A percentile compares a stretch with the other conserved stretches of the same genome.
These are phyloP conservation scores for Trichocladium uniseriatum DNA, from an alignment of 495 filamentous ascomycete genomes.

Conservation along the genomic window DNA sequence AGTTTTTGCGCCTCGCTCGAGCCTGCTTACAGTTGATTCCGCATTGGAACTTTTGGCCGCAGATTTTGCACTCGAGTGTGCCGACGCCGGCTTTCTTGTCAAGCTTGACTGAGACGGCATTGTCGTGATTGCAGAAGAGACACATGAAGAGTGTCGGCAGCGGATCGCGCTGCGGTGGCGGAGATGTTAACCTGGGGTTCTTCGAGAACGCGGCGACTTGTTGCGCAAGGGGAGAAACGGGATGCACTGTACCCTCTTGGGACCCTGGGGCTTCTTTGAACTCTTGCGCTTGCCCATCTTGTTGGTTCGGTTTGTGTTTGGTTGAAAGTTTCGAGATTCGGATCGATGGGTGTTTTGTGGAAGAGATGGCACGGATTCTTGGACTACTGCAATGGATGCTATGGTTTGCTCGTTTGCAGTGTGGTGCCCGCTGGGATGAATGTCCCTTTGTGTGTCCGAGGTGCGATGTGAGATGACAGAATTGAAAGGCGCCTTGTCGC, in stretches of 20 bases:
- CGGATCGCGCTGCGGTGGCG: slow-evolving; percentile 58
- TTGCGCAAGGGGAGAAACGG: neutral
- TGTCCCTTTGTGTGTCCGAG: too few relatives aligned
- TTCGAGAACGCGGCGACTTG: too few relatives aligned
- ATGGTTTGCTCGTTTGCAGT: too few relatives aligned
- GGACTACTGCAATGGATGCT: neutral
- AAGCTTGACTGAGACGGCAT: slow-evolving; percentile 74
- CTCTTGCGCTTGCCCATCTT: slow-evolving; percentile 84
- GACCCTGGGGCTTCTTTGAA: slow-evolving; percentile 68
- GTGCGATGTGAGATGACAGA: too few relatives aligned
- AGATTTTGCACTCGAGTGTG: slow-evolving; percentile 78
- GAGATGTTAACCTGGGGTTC: too few relatives aligned
- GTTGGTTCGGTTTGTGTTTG: neutral
- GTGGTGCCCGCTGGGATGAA: too few relatives aligned
- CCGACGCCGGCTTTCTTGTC: slow-evolving; percentile 87
- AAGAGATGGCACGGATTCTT: neutral
- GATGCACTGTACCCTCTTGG: slow-evolving; percentile 57
- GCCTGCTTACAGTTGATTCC: slow-evolving; percentile 75
- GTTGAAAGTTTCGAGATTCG: neutral
- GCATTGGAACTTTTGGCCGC: slow-evolving; percentile 86
- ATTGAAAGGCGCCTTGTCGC: too few relatives aligned
- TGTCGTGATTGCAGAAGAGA: slow-evolving; percentile 97
- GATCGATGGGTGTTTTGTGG: neutral
- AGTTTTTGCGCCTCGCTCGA: neutral
- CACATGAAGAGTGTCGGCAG: slow-evolving; percentile 88